phyloP scores from a whole-genome alignment of 2,329 filamentous ascomycete genomes.

The Domatiomyces globalis region DNA sequence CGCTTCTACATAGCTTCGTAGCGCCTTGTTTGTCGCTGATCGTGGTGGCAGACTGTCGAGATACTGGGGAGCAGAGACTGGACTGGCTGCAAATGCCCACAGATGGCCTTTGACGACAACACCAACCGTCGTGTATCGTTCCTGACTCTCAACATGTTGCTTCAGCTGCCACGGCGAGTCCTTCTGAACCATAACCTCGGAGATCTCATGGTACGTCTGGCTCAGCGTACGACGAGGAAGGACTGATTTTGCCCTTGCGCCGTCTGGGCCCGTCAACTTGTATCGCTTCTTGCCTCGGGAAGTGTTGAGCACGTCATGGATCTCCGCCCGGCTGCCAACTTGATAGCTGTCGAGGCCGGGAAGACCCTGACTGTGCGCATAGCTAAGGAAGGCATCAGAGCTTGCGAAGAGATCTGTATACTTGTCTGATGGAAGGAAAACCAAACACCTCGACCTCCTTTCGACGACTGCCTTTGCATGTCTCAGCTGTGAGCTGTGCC shows the following conservation, averaged over 20 bases:
- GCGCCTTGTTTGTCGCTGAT: constrained; percentile 25
- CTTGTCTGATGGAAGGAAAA: constrained; percentile 5
- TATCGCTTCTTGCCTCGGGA: constrained; percentile 34
- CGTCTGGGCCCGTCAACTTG: constrained; percentile 50
- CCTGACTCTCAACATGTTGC: constrained; percentile 48
- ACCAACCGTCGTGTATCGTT: constrained; percentile 55
- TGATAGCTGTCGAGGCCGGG: constrained; percentile 38
- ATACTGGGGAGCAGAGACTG: constrained; percentile 45
- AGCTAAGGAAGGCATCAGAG: constrained; percentile 7
- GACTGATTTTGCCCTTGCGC: constrained; percentile 41
- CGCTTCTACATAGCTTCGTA: constrained; percentile 31
- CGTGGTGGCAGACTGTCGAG: constrained; percentile 40
- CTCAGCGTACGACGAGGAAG: constrained; percentile 43
- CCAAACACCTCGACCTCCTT: constrained; percentile 43
- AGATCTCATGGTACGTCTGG: constrained; percentile 43
- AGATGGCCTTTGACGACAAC: constrained; percentile 51
- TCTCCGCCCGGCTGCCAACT: constrained; percentile 41
- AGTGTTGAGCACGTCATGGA: constrained; percentile 39
- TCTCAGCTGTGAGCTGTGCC: constrained; percentile 49
- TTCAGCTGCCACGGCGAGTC: constrained; percentile 52
- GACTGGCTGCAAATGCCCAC: constrained; percentile 52
- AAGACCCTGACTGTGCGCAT: constrained; percentile 6
- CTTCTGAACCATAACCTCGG: constrained; percentile 40
- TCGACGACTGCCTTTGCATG: constrained; percentile 48
- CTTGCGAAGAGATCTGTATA: constrained; percentile 3